Percentiles rank a stretch among this genome's conserved stretches.
phyloP scores from a whole-genome alignment of 2,329 filamentous ascomycete species.

The Intubia oerlemansii region DNA sequence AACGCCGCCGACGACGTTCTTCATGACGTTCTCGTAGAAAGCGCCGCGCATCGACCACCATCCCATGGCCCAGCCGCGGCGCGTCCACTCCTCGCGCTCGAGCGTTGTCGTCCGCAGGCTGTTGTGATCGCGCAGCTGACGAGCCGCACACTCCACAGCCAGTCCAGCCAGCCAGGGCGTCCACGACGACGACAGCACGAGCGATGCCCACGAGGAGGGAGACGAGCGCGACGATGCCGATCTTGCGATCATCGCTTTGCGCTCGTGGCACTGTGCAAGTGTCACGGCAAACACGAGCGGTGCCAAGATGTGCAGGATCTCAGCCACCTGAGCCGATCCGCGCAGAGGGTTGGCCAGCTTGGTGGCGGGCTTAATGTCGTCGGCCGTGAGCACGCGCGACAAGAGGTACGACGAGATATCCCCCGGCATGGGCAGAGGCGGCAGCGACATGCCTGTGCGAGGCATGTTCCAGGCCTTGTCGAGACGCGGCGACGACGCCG shows the following conservation, averaged over 20 bases:
- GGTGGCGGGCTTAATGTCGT: constrained; percentile 86
- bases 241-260: too few species aligned
- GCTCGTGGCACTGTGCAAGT: constrained; percentile 34
- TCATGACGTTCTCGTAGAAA: constrained; percentile 84
- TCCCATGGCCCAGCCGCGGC: constrained; percentile 71
- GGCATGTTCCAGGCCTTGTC: constrained; percentile 71
- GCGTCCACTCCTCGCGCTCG: constrained; percentile 75
- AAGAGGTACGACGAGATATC: constrained; percentile 79
- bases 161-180: constrained; percentile 78
- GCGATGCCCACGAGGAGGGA: not conserved
- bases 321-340: constrained; percentile 53
- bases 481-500: constrained; percentile 15
- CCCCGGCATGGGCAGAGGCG: constrained; percentile 56
- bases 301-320: constrained; percentile 78
- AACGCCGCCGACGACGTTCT: constrained; percentile 49
- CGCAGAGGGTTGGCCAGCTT: constrained; percentile 67
- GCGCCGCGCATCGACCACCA: constrained; percentile 98
- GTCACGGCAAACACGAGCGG: constrained; percentile 73
- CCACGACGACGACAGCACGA: constrained; percentile 40
- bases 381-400: constrained; percentile 75
- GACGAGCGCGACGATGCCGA: not conserved
- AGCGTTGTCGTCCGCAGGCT: constrained; percentile 66
- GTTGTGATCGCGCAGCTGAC: constrained; percentile 53
- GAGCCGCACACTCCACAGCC: constrained; percentile 65
- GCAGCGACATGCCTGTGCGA: constrained; percentile 71